A percentile compares a stretch with the other conserved stretches of the same genome.
Conservation (phyloP, 441 rosid species). For the Euphorbia schlechtendalii region DNA sequence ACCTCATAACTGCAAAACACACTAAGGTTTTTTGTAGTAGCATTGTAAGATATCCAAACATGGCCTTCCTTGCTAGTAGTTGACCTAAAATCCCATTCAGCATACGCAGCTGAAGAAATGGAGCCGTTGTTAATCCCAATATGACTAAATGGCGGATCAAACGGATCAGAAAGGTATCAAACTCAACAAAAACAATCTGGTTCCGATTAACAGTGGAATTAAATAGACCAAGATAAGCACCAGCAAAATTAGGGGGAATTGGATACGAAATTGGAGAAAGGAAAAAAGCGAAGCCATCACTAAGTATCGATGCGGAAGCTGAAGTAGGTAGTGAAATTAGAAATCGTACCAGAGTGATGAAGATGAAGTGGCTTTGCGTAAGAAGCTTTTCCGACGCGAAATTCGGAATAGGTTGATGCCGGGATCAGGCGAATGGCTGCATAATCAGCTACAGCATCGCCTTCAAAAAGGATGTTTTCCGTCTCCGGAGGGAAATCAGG, state of each 20-base stretch:
- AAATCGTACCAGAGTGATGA: not conserved
- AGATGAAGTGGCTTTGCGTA: not conserved
- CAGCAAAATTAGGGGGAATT: constrained; percentile 4
- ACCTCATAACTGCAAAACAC: constrained; percentile 4
- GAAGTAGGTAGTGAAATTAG: constrained; percentile 2
- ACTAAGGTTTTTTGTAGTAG: not conserved
- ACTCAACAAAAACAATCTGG: constrained; percentile 1
- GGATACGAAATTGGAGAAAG: constrained; percentile 1
- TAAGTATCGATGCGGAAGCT: not conserved
- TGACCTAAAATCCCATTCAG: not conserved
- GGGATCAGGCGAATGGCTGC: constrained; percentile 8
- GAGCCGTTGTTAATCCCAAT: constrained; percentile 3
- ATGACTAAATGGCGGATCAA: not conserved
- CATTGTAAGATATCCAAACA: constrained; percentile 7
- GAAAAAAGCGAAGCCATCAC: constrained; percentile 9
- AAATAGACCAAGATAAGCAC: not conserved
- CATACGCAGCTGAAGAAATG: not conserved
- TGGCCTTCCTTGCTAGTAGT: not conserved
- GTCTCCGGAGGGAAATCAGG: not conserved
- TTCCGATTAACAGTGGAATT: not conserved
- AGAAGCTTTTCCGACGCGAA: constrained; percentile 1
- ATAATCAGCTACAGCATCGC: not conserved
- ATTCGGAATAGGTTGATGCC: not conserved
- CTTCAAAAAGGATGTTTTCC: not conserved
- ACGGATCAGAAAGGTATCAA: constrained; percentile 4